These are phyloP conservation scores for Geotrichum klebahnii DNA, from an alignment of 1,139 yeast species.

Conservation along the genomic window DNA sequence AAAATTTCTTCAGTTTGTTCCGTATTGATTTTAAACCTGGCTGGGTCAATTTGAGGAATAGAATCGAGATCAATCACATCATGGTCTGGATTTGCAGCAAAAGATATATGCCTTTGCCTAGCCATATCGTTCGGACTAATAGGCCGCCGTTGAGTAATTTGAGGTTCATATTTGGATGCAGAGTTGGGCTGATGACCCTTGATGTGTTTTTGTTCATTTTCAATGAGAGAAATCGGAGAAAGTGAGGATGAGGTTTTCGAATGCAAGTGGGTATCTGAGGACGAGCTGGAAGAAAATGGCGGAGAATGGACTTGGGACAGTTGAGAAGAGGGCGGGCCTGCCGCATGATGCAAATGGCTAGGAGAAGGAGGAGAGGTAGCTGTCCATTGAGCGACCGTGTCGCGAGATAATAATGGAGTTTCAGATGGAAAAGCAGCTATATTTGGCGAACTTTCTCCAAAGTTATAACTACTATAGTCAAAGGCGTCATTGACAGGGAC, in stretches of 20 bases:
- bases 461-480: slow-evolving; percentile 25
- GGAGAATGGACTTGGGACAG: slow-evolving; percentile 9
- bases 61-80: slow-evolving; percentile 8
- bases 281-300: slow-evolving; percentile 4
- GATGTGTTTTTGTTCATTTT: neutral
- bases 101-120: slow-evolving; percentile 1
- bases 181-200: neutral
- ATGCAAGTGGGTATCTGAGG: slow-evolving; percentile 12
- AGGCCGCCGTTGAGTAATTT: neutral
- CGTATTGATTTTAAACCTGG: slow-evolving; percentile 6
- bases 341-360: slow-evolving; percentile 4
- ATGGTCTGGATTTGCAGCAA: slow-evolving; percentile 8
- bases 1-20: neutral
- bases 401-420: slow-evolving; percentile 10
- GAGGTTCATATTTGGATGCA: slow-evolving; percentile 11
- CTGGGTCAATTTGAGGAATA: neutral
- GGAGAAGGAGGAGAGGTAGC: slow-evolving; percentile 1
- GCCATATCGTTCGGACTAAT: slow-evolving; percentile 9
- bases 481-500: slow-evolving; percentile 32
- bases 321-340: slow-evolving; percentile 6
- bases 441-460: slow-evolving; percentile 11
- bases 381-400: slow-evolving; percentile 10
- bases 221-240: slow-evolving; percentile 4
- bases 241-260: slow-evolving; percentile 7
- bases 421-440: slow-evolving; percentile 9